phyloP scores from a whole-genome alignment of 1,284 basidiomycete genomes.

The Puccinia hordei region DNA sequence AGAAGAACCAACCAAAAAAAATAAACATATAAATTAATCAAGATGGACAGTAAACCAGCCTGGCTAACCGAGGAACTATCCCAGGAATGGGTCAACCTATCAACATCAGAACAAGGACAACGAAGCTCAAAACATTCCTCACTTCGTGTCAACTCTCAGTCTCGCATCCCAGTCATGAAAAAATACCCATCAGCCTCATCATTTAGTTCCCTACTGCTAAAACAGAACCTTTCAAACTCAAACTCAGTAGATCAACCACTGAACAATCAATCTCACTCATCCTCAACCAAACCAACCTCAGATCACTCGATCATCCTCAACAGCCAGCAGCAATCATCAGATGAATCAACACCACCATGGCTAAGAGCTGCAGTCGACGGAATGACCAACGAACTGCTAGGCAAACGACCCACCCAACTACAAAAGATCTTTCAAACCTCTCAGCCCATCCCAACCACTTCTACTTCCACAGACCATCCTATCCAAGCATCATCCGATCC shows the following conservation, averaged over 20 bases:
- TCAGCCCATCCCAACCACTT: conserved; percentile 7
- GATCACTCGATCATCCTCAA: conserved; percentile 44
- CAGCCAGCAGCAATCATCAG: neutral
- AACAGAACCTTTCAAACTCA: conserved; percentile 9
- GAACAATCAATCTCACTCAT: neutral
- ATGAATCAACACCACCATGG: conserved; percentile 42
- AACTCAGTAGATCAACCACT: neutral
- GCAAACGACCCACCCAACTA: conserved; percentile 32
- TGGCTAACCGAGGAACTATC: conserved; percentile 51
- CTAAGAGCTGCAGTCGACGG: conserved; percentile 46
- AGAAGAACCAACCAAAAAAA: neutral
- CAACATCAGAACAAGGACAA: conserved; percentile 5
- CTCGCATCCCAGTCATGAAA: conserved; percentile 10
- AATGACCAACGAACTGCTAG: conserved; percentile 42
- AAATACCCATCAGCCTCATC: conserved; percentile 17
- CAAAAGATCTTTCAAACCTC: conserved; percentile 44
- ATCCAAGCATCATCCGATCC: neutral
- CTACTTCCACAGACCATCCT: neutral
- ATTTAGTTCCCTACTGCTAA: neutral
- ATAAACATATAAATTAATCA: neutral
- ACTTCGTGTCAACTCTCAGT: neutral
- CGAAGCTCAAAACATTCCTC: conserved; percentile 11
- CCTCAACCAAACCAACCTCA: neutral
- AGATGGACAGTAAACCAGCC: conserved; percentile 16
- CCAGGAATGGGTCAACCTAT: conserved; percentile 48